Base-by-base conservation (phyloP, 1,284 basidiomycete species). In the Ganoderma lingzhi region DNA sequence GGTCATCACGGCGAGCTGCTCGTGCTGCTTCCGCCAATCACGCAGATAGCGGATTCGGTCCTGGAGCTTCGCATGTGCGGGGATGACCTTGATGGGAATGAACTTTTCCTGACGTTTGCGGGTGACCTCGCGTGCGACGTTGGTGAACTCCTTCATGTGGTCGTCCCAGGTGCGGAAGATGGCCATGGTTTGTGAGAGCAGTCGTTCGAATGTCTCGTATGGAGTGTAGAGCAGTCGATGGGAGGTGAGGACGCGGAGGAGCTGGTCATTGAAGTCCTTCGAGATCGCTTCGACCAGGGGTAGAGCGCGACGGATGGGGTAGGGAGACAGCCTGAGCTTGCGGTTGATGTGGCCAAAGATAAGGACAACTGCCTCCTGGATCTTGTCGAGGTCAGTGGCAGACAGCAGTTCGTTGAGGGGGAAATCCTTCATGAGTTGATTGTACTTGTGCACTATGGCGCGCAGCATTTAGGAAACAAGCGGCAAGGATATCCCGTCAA, bases 261-360 rank as follows among this genome's bases (percentile, higher is more conserved):
- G 89, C 76, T 96, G 94, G 78, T 98, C 96, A 77, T 97, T 98
- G 81, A 99, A 97, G 80, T 99, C 98, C 35, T 93, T 90, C 5
- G 97, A 99, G 79, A 99, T 99, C 45, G 97, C 97, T 81, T 99
- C 97, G 37, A 99, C 96, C 66, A 99, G 92, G 0, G 96, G 96
- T 10, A 99, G 90, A 2, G 96, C 96, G 56, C 97, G 93, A 19
- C 95, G 93, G 75, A 99, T 96, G 0, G 97, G 97, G 80, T 99
- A 99, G 0, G 97, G 97, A 19, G 96, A 97, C 17, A 97, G 88
- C 78, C 93, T 95, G 70, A 99, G 91, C 81, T 98, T 99, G 82
- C 96, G 95, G 82, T 96, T 98, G 78, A 99, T 90, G 78, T 99
- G 97, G 0, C 89, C 89, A 77, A 99, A 99, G 78, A 99, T 97